Evolutionary conservation across 768 basidiomycete species (phyloP), one percentile per base, ranked within the genome.

Genomic region (Piloderma croceum): DNA sequence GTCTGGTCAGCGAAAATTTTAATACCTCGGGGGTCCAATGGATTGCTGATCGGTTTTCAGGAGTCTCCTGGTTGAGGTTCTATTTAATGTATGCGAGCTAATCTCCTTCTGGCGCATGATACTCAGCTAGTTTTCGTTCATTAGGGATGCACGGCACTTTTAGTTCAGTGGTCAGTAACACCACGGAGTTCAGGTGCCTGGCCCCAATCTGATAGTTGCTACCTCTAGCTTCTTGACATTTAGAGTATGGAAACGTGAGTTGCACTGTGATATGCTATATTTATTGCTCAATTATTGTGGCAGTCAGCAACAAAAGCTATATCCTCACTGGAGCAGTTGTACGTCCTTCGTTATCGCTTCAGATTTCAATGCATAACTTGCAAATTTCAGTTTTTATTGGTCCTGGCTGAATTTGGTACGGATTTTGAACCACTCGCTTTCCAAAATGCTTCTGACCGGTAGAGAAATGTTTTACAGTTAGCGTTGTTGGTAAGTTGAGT

Each of bases 221-320:
- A 18, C 20, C 21, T 13, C 1, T 29, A 68, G 71, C 27, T 79
- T 78, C 57, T 65, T 77, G 43, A 52, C 64, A 1, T 56, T 65
- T 46, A 71, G 77, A 1, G 61, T 79, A 3, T 79, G 70, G 62
- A 64, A 57, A 35, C 50, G 71, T 74, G 50, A 37, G 71, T 58
- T 24, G 29, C 12, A 0, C 31, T n/a, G n/a, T n/a, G n/a, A 37
- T 11, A 6, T 4, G 13, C n/a, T 17, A 4, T 15, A 10, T 6
- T 24, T 5, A 24, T 36, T 29, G 29, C 25, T 13, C 34, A 39
- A 37, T 19, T 24, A 36, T 18, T 31, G 3, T 37, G 76, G 73
- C 76, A 39, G 76, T 71, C 60, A 74, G 73, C 51, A 67, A 67
- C 43, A 61, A 56, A 17, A 70, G 63, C 40, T 48, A 61, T 48